phyloP scores from a whole-genome alignment of 176 grass and related monocot genomes.

The Stipa capillata region DNA sequence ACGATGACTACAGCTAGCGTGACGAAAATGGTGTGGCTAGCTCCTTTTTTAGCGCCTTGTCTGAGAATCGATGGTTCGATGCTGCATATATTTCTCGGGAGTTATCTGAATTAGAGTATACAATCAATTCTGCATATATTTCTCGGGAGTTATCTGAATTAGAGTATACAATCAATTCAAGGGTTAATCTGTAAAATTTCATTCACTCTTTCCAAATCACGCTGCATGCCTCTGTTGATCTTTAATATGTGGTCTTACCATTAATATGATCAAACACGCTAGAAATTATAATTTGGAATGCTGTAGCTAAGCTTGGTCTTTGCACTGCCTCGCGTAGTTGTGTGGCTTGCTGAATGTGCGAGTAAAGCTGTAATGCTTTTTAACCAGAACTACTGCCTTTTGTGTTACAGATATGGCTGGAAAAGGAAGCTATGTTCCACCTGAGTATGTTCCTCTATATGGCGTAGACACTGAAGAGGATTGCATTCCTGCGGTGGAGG shows the following conservation, averaged over 20 bases:
- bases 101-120: no score
- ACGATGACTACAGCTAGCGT: neutral
- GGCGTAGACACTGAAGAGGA: conserved; percentile 48
- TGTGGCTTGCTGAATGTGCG: neutral
- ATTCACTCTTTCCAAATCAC: neutral
- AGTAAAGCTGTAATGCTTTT: neutral
- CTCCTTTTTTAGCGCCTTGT: no score
- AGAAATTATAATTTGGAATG: neutral
- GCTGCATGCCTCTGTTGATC: neutral
- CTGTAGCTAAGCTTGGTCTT: neutral
- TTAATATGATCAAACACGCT: neutral
- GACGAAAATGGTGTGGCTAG: no score
- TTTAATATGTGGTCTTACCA: neutral
- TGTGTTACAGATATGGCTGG: conserved; percentile 53
- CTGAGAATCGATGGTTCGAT: no score
- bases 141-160: neutral
- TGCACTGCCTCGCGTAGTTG: no score
- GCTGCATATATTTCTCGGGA: no score
- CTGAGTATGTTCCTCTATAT: conserved; percentile 63
- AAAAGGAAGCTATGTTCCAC: conserved; percentile 64
- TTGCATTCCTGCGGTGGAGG: conserved; percentile 16
- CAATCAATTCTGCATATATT: no score
- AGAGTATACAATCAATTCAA: neutral
- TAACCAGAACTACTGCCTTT: neutral
- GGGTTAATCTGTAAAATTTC: neutral